Conservation (phyloP, 108 stramenopile species). For the Cylindrotheca fusiformis region DNA sequence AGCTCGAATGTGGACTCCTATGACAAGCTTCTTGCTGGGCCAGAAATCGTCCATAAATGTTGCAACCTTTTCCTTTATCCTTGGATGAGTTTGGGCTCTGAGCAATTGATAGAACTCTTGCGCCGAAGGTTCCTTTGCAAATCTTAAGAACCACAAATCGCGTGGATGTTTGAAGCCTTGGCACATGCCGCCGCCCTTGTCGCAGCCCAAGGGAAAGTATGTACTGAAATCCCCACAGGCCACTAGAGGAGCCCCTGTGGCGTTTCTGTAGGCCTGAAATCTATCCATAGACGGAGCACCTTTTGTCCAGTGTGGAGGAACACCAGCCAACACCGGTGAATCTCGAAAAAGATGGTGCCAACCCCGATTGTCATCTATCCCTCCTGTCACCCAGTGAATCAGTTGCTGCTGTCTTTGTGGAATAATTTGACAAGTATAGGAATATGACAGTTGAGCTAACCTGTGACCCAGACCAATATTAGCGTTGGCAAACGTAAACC, state of each 20-base stretch:
- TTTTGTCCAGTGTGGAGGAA: not conserved
- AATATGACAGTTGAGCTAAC: conserved; percentile 2
- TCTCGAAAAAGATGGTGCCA: conserved; percentile 3
- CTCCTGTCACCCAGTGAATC: conserved; percentile 4
- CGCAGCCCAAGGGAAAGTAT: conserved; percentile 1
- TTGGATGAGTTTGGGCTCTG: conserved; percentile 1
- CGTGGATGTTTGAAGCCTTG: not conserved
- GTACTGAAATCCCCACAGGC: not conserved
- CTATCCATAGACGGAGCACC: not conserved
- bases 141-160: conserved; percentile 3
- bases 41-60: not conserved
- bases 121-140: conserved; percentile 3
- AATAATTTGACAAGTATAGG: not conserved
- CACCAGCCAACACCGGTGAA: not conserved
- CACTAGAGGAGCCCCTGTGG: not conserved
- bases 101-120: conserved; percentile 11
- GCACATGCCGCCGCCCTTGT: not conserved
- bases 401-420: conserved; percentile 3
- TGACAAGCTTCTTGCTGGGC: not conserved
- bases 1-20: conserved; percentile 9
- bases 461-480: conserved; percentile 4
- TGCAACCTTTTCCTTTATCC: conserved; percentile 2
- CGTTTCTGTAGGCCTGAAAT: not conserved
- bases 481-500: conserved; percentile 2
- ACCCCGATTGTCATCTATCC: conserved; percentile 3